Base-by-base conservation (phyloP, 2,329 filamentous ascomycete species). In the Cercospora berteroae region DNA sequence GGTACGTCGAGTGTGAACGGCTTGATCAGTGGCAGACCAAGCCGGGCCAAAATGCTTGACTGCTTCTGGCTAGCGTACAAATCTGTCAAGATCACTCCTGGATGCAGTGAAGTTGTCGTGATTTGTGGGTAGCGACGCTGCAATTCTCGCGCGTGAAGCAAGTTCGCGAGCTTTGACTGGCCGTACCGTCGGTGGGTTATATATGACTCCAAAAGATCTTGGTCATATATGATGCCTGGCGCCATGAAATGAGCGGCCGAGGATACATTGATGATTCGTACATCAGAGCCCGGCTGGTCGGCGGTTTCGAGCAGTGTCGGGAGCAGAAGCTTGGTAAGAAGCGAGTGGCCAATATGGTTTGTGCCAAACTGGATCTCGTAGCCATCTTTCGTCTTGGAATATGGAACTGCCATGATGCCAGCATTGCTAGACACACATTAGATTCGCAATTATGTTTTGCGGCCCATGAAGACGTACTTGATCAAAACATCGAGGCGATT, bases 11-110 rank as follows among this genome's bases (percentile, higher is more conserved):
- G 44, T 9, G 64, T 57, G 29, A 73, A 31, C 1, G 62, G 33
- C 9, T 57, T 69, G 48, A 72, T 64, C 25, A 73, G 5, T 6
- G 71, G 64, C 18, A 70, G 33, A 31, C 64, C 57, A 1, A 68
- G 13, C 6, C 33, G 42, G 60, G 63, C 42, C 13, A 70, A 5
- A 13, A 60, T 27, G 61, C 65, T 72, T 6, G 65, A 67, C 63
- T 68, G 25, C 57, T 65, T 56, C 52, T 69, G 64, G 9, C 67
- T 60, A n/a, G 50, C 67, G 39, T 73, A 74, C n/a, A 86, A 84
- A 68, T 85, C 84, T 1, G 87, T 89, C 60, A 87, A 84, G 25
- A 90, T 88, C 20, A 90, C 83, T 0, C 89, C 88, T 0, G 89
- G 88, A 64, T 90, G 88, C 0, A 85, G 83, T 0, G 85, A 84